These are phyloP conservation scores for Pichia cactophila DNA, from an alignment of 1,139 yeast genomes.

Conservation along the genomic window DNA sequence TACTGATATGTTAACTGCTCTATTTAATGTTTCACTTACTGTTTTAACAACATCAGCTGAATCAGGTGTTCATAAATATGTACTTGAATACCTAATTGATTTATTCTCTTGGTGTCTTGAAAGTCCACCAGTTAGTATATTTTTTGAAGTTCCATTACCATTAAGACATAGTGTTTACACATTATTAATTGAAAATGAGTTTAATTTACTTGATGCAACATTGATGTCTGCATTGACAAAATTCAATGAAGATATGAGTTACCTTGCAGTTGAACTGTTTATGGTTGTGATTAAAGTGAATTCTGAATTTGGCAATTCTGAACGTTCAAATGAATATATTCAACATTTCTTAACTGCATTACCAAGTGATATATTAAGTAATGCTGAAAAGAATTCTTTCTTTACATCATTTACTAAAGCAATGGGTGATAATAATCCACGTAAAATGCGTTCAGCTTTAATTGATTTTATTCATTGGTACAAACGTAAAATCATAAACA, in stretches of 20 bases:
- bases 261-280: conserved; percentile 71
- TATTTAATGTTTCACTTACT: conserved; percentile 54
- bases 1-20: conserved; percentile 44
- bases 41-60: conserved; percentile 53
- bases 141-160: conserved; percentile 44
- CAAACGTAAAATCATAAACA: conserved; percentile 55
- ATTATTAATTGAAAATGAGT: conserved; percentile 46
- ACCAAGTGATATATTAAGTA: conserved; percentile 44
- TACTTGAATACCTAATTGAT: conserved; percentile 72
- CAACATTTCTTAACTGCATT: conserved; percentile 44
- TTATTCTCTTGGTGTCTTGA: conserved; percentile 77
- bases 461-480: conserved; percentile 80
- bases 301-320: conserved; percentile 8
- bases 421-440: conserved; percentile 59
- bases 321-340: background rate
- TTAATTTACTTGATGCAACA: conserved; percentile 44
- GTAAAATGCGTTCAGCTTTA: conserved; percentile 63
- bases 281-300: conserved; percentile 55
- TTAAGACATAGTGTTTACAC: conserved; percentile 44
- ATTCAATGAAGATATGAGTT: conserved; percentile 63
- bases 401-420: conserved; percentile 51
- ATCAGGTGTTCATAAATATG: conserved; percentile 61
- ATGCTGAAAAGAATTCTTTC: conserved; percentile 58
- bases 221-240: conserved; percentile 62
- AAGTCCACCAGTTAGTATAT: conserved; percentile 70